A percentile compares a stretch with the other conserved stretches of the same genome.
These are phyloP conservation scores for Sphagnum fallax DNA, from an alignment of 228 moss, liverwort and hornwort genomes.

Conservation along the genomic window DNA sequence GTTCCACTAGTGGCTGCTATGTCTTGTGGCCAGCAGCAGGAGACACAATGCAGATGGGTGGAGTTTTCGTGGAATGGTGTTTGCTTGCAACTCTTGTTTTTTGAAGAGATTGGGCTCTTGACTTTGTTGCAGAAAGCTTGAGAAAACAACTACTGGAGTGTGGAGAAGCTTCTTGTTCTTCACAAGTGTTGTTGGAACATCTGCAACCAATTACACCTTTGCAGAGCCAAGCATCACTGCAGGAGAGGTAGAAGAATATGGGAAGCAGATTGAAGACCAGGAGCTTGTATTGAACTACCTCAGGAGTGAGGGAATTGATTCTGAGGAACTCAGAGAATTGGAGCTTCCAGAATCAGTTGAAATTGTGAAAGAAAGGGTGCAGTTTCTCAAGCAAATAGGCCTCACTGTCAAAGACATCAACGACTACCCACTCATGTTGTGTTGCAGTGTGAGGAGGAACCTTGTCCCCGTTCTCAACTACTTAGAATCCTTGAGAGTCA, in stretches of 20 bases:
- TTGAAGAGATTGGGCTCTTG: background rate
- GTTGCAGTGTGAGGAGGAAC: conserved; percentile 95
- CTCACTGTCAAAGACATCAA: conserved; percentile 69
- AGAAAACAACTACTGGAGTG: no score
- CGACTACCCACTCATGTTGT: conserved; percentile 83
- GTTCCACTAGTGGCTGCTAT: no score
- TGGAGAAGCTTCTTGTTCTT: no score
- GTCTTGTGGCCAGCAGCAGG: no score
- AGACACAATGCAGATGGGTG: no score
- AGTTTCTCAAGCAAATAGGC: conserved; percentile 70
- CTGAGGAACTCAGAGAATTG: conserved; percentile 38
- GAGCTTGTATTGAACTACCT: conserved; percentile 48
- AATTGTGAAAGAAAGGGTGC: conserved; percentile 64
- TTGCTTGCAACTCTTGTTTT: background rate
- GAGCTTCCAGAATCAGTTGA: conserved; percentile 60
- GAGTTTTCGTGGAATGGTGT: no score
- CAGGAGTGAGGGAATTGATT: conserved; percentile 48
- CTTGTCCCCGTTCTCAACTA: conserved; percentile 88
- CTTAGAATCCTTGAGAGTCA: conserved; percentile 67
- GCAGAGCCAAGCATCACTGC: conserved; percentile 11
- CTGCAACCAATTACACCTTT: conserved; percentile 1
- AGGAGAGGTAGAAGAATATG: conserved; percentile 33
- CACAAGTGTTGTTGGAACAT: background rate
- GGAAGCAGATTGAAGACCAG: conserved; percentile 27
- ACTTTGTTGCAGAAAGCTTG: no score